phyloP scores from a whole-genome alignment of 257 asterid species.

The Salvia miltiorrhiza region DNA sequence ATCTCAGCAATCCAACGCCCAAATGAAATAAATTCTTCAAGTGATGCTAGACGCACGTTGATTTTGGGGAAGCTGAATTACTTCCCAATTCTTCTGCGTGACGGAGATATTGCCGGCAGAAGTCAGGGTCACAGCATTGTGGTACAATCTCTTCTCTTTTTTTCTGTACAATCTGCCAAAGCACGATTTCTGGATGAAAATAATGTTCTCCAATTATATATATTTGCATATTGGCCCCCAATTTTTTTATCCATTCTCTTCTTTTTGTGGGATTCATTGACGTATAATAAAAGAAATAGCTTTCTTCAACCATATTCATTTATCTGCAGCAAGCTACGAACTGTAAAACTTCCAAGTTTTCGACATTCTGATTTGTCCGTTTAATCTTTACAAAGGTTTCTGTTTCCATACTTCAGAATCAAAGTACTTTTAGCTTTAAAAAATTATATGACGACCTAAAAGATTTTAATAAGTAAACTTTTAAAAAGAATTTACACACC shows the following conservation, averaged over 20 bases:
- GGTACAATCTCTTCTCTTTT: no score
- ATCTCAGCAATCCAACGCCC: slow-evolving; percentile 26
- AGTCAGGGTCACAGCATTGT: background rate
- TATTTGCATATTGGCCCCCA: background rate
- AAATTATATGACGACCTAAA: background rate
- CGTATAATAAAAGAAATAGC: background rate
- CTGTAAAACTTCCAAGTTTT: no score
- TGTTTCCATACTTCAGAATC: background rate
- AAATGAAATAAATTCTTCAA: background rate
- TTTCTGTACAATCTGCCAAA: no score
- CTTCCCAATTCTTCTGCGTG: slow-evolving; percentile 8
- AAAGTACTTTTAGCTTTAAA: background rate
- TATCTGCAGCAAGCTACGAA: background rate
- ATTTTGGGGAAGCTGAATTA: slow-evolving; percentile 18
- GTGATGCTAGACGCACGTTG: slow-evolving; percentile 14
- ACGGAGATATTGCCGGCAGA: slow-evolving; percentile 27
- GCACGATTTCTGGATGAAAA: background rate
- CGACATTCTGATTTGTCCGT: background rate
- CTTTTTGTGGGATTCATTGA: no score
- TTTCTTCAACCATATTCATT: background rate
- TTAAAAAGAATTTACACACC: no score
- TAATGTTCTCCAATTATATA: background rate
- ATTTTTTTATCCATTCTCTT: background rate
- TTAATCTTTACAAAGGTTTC: background rate
- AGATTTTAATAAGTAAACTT: background rate